Evolutionary conservation across 2,329 filamentous ascomycete species (phyloP).

Genomic region (Ophiostoma angusticollis): DNA sequence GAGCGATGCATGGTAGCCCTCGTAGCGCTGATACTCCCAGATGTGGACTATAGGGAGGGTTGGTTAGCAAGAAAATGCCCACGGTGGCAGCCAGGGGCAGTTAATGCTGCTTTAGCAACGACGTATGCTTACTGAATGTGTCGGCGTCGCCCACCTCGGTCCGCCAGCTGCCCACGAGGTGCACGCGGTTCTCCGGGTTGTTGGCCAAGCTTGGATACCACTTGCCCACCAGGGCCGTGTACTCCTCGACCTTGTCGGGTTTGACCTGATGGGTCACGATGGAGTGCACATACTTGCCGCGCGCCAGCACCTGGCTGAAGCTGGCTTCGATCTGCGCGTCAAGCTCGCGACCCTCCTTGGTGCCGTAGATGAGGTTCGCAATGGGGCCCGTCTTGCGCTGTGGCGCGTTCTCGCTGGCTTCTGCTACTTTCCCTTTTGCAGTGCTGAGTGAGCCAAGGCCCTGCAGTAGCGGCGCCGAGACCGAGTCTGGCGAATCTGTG

Average conservation of each 20-base stretch:
- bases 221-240: constrained; percentile 72
- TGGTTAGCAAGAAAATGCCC: not conserved
- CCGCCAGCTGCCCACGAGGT: constrained; percentile 94
- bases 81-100: not conserved
- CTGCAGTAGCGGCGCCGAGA: constrained; percentile 23
- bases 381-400: constrained; percentile 60
- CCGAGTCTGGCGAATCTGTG: not conserved
- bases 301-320: constrained; percentile 86
- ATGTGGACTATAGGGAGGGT: constrained; percentile 97
- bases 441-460: constrained; percentile 49
- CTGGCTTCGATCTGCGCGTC: constrained; percentile 93
- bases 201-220: constrained; percentile 90
- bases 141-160: constrained; percentile 96
- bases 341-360: constrained; percentile 84
- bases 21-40: constrained; percentile 97
- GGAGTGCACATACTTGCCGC: constrained; percentile 96
- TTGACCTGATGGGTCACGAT: constrained; percentile 95
- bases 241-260: constrained; percentile 90
- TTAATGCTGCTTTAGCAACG: too few relatives aligned
- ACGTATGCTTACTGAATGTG: constrained; percentile 61
- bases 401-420: constrained; percentile 41
- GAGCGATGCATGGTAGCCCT: constrained; percentile 87
- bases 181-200: constrained; percentile 78
- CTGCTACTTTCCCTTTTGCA: constrained; percentile 45
- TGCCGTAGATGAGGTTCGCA: constrained; percentile 89